Base-by-base conservation (phyloP, 306 rosid species). In the Cercis canadensis region DNA sequence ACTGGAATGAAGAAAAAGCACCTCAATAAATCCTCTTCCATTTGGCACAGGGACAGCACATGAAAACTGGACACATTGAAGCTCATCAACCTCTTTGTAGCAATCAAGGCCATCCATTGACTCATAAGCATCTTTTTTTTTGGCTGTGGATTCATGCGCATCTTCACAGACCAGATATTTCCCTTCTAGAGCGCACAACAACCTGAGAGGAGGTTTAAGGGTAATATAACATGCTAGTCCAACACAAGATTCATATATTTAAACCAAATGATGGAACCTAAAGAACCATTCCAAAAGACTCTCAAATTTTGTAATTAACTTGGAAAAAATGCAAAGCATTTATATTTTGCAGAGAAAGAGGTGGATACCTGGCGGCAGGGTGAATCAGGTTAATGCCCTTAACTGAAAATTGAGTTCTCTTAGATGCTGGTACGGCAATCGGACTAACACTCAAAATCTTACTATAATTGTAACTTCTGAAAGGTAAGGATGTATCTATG, bases 21-120 rank as follows among this genome's bases (percentile, higher is more conserved):
- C 96, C 95, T 92, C 96, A 64, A 92, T 81, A 83, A 92, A 92
- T 65, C 98, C 98, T 74, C 98, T 86, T 81, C 98, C 98, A 71
- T 77, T 77, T 60, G 70, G 58, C 53, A 65, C 70, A 67, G 92
- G 94, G 65, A 92, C 84, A 62, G 92, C 74, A 72, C 96, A 92
- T 55, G 89, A 81, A 84, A 92, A 81, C 69, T 68, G 86, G 77
- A 87, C 39, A 69, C 94, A 79, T 68, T 80, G 94, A 37, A 83
- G 81, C 63, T 82, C 90, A 67, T 89, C 85, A 57, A 76, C 69
- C 70, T 80, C 89, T 63, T 75, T 72, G 47, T 62, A 64, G 72
- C 56, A 40, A 64, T 79, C 81, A 37, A 17, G 78, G 55, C 67
- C 72, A 54, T 85, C 89, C 40, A 49, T 63, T 59, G 85, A 73